Evolutionary conservation across 2,329 filamentous ascomycete genomes (phyloP), one percentile per base, ranked within the genome.

Genomic region (Calonectria hawksworthii): DNA sequence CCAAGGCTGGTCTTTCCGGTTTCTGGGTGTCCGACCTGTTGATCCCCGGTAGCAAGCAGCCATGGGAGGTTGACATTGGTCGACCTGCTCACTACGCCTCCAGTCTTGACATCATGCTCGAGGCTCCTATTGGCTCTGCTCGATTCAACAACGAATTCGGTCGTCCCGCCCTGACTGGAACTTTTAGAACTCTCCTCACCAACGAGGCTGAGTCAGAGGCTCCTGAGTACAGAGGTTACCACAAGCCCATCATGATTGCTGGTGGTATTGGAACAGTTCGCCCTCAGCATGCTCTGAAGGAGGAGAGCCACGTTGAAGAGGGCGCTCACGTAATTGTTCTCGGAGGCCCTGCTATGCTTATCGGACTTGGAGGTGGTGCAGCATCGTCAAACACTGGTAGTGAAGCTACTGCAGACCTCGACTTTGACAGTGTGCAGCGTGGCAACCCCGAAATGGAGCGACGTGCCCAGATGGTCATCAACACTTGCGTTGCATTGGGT

Each of bases 131-230:
- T 80, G 97, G 97, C 44, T 97, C 95, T 80, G 97, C 97, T 66
- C 93, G 95, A 26, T 99, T 98, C 89, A 99, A 99, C 88, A 99
- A 99, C 83, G 97, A 98, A 83, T 99, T 99, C 81, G 97, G 97
- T 32, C 92, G 97, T 47, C 96, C 97, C 44, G 96, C 94, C 82
- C 93, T 98, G 16, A 91, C 94, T 3, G 97, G 97, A 28, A 96
- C 96, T 83, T 99, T 99, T 89, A 91, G 96, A 75, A 99, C 97
- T 0, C 90, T 99, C 47, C 92, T 98, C 36, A 94, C 93, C 28
- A 79, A 83, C 41, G 91, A 91, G 51, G 86, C 86, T 50, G 84
- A 86, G 47, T 87, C 89, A 64, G 83, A 84, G 4, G 79, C 82
- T 23, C 89, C 89, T 26, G 95, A 98, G 79, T 91, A 95, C 82